Evolutionary conservation across 768 basidiomycete species (phyloP), one percentile per base, ranked within the genome.

Genomic region (Russula emetica): DNA sequence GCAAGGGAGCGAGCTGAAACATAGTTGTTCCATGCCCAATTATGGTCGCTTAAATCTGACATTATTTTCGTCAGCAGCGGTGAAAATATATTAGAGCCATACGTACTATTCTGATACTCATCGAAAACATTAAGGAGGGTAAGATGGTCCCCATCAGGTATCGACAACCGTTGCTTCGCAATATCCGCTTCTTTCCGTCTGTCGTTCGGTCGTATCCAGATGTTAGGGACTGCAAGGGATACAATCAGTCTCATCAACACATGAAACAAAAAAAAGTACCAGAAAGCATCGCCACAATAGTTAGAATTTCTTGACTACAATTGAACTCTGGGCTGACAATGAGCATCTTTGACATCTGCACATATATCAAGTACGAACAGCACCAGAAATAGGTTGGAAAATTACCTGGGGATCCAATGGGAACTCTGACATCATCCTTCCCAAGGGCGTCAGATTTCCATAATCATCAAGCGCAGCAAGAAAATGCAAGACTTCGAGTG

Each of bases 61-160:
- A 44, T 16, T 26, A 22, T 24, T 22, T 3, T 24, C 24, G 54
- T 38, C 18, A n/a, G 55, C 20, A 5, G 57, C 16, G 44, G 24
- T 26, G 36, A 30, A 13, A 44, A 7, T 14, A 32, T 58, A n/a
- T 16, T 4, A n/a, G 7, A 28, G 62, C 20, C 66, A 6, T 28
- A 7, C 86, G 63, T 72, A 94, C 93, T 94, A 54, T 83, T 80
- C 69, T 84, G 82, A 74, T 96, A 98, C 68, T 91, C 85, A 73
- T 98, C 96, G 75, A 92, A 98, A 6, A 98, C 92, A 72, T 98
- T 99, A 40, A 98, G 80, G 36, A 99, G 75, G 0, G 93, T 97
- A 38, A 98, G 75, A 73, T 99, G 97, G 72, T 99, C 97, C 18
- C 97, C 90, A 64, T 93, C 93, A 0, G 96, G 97, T 55, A 98